Conservation (phyloP, 257 asterid species). For the Lantana camara region DNA sequence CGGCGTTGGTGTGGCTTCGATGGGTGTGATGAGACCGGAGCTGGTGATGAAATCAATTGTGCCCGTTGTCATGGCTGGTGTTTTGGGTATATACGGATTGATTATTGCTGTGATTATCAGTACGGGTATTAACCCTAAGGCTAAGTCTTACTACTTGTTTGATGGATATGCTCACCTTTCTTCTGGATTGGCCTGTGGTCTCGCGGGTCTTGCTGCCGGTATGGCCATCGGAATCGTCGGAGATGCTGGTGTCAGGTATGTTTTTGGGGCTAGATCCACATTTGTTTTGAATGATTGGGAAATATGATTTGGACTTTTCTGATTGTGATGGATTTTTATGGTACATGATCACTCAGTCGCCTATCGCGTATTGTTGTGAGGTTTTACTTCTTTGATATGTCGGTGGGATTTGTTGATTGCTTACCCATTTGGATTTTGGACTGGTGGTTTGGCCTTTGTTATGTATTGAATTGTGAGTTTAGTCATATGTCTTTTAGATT, state of each 20-base stretch:
- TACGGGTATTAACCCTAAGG: constrained; percentile 74
- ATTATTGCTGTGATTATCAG: constrained; percentile 79
- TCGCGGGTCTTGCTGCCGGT: constrained; percentile 82
- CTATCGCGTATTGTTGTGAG: background rate
- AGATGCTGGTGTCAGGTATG: constrained; percentile 74
- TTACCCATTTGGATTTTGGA: constrained; percentile 10
- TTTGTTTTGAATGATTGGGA: constrained; percentile 1
- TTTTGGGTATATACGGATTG: constrained; percentile 72
- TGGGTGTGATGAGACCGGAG: constrained; percentile 85
- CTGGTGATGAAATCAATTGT: constrained; percentile 81
- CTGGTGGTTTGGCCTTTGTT: background rate
- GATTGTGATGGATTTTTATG: background rate
- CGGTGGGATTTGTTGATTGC: background rate
- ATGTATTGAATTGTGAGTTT: background rate
- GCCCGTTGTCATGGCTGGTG: constrained; percentile 89
- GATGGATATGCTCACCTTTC: constrained; percentile 75
- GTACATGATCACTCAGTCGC: background rate
- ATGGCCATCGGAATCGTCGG: constrained; percentile 82
- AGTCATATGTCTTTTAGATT: background rate
- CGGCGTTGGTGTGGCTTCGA: constrained; percentile 84
- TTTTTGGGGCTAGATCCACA: constrained; percentile 4
- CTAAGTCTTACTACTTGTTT: constrained; percentile 63
- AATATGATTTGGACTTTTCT: background rate
- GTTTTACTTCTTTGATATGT: background rate
- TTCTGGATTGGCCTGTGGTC: constrained; percentile 73